Percentiles rank a stretch among this genome's conserved stretches.
phyloP scores from a whole-genome alignment of 208 protist genomes.

The Leishmania arabica region DNA sequence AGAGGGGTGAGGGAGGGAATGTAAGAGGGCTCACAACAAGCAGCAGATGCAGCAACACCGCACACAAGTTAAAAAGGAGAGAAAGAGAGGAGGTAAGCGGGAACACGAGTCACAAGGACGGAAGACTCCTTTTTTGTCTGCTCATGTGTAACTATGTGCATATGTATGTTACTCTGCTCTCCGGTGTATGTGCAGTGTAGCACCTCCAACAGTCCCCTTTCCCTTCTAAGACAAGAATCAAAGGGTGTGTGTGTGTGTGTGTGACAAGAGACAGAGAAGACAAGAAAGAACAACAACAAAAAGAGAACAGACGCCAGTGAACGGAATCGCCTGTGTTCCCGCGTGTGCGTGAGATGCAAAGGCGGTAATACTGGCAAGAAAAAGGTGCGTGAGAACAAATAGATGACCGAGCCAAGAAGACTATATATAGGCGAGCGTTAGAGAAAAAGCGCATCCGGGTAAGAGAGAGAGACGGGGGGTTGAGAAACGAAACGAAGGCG shows the following conservation, averaged over 20 bases:
- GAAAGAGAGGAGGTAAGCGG: not conserved
- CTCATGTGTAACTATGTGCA: not conserved
- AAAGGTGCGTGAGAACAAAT: not conserved
- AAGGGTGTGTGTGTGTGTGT: not conserved
- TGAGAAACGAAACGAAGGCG: not conserved
- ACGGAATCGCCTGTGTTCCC: not conserved
- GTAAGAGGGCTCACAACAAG: not conserved
- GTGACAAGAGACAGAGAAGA: too few species aligned
- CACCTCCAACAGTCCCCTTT: not conserved
- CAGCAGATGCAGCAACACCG: not conserved
- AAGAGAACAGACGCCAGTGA: not conserved
- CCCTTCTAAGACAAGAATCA: not conserved
- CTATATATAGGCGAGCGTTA: not conserved
- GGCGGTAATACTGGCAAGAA: not conserved
- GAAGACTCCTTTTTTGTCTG: not conserved
- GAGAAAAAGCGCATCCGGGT: not conserved
- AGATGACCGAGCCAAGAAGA: not conserved
- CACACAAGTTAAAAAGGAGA: not conserved
- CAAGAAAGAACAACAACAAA: not conserved
- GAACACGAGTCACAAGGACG: not conserved
- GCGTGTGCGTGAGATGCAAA: conserved; percentile 8
- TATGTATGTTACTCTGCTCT: not conserved
- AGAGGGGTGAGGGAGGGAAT: not conserved
- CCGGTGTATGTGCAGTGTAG: not conserved
- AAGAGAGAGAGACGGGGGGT: not conserved